These are phyloP conservation scores for Brassica carinata DNA, from an alignment of 345 rosid genomes.

Conservation along the genomic window DNA sequence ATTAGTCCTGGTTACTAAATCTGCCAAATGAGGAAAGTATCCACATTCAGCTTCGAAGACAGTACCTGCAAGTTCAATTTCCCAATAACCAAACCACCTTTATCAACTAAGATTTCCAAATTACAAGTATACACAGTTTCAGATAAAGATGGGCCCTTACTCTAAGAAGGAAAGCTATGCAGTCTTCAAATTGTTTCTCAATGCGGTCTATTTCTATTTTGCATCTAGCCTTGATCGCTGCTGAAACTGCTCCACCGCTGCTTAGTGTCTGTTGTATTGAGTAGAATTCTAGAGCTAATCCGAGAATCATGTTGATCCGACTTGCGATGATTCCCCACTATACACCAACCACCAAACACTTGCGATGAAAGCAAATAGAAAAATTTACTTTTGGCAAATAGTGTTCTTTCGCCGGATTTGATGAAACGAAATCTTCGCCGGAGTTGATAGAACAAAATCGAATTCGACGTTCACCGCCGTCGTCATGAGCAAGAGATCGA, in stretches of 20 bases:
- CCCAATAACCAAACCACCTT: no score
- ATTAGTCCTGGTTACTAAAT: constrained; percentile 88
- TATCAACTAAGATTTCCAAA: neutral
- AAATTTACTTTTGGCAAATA: no score
- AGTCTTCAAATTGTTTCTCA: constrained; percentile 87
- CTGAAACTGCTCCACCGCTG: constrained; percentile 75
- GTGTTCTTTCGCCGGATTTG: no score
- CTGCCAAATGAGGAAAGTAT: constrained; percentile 93
- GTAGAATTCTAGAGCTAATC: constrained; percentile 89
- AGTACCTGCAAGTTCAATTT: constrained; percentile 62
- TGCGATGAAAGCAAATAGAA: no score
- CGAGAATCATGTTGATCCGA: constrained; percentile 86
- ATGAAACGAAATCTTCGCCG: no score
- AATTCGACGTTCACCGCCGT: no score
- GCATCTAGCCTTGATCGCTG: constrained; percentile 80
- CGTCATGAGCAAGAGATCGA: no score
- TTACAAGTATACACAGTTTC: neutral
- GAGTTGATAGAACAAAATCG: no score
- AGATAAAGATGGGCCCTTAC: constrained; percentile 43
- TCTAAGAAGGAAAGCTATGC: constrained; percentile 92
- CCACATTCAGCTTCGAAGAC: constrained; percentile 89
- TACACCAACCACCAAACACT: constrained; percentile 4
- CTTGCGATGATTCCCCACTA: constrained; percentile 95
- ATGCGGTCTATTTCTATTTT: constrained; percentile 81
- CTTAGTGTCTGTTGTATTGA: constrained; percentile 83